A percentile compares a stretch with the other conserved stretches of the same genome.
phyloP scores from a whole-genome alignment of 441 rosid species.

The Euphorbia corollata region DNA sequence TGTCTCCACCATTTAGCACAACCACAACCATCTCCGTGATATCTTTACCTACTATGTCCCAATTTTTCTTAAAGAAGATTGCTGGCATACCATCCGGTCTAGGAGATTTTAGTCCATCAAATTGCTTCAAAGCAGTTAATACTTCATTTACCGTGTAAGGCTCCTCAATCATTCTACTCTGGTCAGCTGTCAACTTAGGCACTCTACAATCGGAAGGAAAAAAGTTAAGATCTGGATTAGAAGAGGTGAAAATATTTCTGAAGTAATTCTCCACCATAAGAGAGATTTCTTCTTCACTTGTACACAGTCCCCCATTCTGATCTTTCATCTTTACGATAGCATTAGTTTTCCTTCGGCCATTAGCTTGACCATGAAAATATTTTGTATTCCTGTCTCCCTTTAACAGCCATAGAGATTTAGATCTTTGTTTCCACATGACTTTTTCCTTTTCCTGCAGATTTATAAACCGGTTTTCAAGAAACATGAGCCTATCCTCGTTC shows the following conservation, averaged over 20 bases:
- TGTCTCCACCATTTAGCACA: not conserved
- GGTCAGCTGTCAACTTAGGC: too few relatives aligned
- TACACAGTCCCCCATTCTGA: not conserved
- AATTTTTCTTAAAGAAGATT: not conserved
- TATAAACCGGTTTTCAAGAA: not conserved
- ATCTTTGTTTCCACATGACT: not conserved
- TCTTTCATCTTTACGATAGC: not conserved
- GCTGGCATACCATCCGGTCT: not conserved
- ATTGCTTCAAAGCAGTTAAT: not conserved
- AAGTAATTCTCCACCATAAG: not conserved
- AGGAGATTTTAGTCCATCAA: not conserved
- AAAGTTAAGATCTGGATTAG: not conserved
- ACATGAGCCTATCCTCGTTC: too few relatives aligned
- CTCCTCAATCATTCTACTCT: not conserved
- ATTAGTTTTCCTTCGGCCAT: not conserved
- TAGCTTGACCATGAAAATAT: not conserved
- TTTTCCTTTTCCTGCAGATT: not conserved
- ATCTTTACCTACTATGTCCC: not conserved
- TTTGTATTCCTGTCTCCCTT: not conserved
- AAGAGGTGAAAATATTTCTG: not conserved
- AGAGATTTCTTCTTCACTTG: not conserved
- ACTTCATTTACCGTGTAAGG: not conserved
- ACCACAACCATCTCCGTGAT: not conserved
- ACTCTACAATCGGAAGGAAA: too few relatives aligned
- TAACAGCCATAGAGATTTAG: not conserved